phyloP scores from a whole-genome alignment of 2,329 filamentous ascomycete genomes.

The Didymella exigua region DNA sequence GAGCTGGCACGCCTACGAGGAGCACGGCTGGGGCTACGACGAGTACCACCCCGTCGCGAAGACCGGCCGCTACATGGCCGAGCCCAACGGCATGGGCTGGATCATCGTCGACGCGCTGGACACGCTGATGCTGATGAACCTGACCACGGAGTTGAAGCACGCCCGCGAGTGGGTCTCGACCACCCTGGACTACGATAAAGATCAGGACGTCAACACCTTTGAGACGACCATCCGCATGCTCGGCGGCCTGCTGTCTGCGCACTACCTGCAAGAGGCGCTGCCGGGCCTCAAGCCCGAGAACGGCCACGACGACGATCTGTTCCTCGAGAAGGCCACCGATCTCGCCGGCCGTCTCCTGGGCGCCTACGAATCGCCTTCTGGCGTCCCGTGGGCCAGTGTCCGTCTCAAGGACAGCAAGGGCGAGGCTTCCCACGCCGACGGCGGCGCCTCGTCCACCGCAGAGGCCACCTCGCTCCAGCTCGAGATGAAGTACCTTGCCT shows the following conservation, averaged over 20 bases:
- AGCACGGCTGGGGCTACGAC: constrained; percentile 95
- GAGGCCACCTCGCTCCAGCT: constrained; percentile 92
- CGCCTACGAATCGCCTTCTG: constrained; percentile 85
- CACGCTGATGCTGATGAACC: constrained; percentile 97
- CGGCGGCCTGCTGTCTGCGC: constrained; percentile 87
- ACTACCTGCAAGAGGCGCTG: constrained; percentile 87
- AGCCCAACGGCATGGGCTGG: constrained; percentile 85
- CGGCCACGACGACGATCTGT: constrained; percentile 81
- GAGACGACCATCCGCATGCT: constrained; percentile 98
- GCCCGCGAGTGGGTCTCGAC: constrained; percentile 88
- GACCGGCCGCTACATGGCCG: constrained; percentile 80
- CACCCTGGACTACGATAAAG: constrained; percentile 81
- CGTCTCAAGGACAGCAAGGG: constrained; percentile 80
- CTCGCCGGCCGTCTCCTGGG: constrained; percentile 84
- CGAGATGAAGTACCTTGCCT: constrained; percentile 96
- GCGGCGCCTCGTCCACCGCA: constrained; percentile 88
- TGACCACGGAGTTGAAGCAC: constrained; percentile 81
- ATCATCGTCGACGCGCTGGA: constrained; percentile 97
- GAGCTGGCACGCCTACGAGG: constrained; percentile 91
- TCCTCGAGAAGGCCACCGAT: constrained; percentile 94
- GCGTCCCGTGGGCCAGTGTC: constrained; percentile 88
- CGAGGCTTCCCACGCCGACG: constrained; percentile 80
- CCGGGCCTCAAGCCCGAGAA: constrained; percentile 79
- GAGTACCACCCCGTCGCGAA: constrained; percentile 86
- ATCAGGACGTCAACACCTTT: constrained; percentile 96